Base-by-base conservation (phyloP, 129 eudicot genomes). In the Chrysanthemum seticuspe region DNA sequence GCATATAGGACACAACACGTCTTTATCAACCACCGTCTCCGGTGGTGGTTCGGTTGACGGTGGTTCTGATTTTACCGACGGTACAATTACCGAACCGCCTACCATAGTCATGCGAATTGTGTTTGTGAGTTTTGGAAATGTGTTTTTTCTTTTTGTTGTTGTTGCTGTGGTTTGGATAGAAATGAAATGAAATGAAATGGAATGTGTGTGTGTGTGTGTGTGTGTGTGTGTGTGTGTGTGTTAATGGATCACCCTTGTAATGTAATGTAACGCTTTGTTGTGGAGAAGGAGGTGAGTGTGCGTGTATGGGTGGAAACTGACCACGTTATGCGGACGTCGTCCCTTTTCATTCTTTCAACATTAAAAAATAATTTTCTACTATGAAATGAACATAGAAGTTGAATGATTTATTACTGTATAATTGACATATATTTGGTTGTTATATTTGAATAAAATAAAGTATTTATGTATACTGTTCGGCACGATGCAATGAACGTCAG, bases 1-100 rank as follows among this genome's bases (percentile, higher is more conserved):
- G 90, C 98, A 93, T 25, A 93, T 87, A 74, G 98, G 97, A 73
- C 98, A 93, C 81, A 87, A 45, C 2, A 87, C 78, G 54, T 93
- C 98, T 68, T 70, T 86, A 63, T 94, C 96, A 76, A 70, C 86
- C 25, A 52, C 72, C 50, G 27, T 78, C 19, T 16, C 83, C 36
- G 81, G 5, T 7, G 84, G 44, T 49, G 75, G 75, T 49, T 56
- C 81, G 11, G 72, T 34, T 34, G 44, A 34, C 44, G 7, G 72
- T 29, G 84, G 88, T 63, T 90, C 90, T 6, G 90, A 67, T 70
- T 87, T 87, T 50, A 85, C 91, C 49, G 87, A 83, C 9, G 95
- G 98, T 58, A 92, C 98, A 50, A 85, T 70, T 5, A 78, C 84
- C 62, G 89, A 95, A 31, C 88, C 98, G 1, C 77, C 86, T 62